Percentiles rank a stretch among this genome's conserved stretches.
These are phyloP conservation scores for Trametes coccinea DNA, from an alignment of 768 basidiomycete species.

Conservation along the genomic window DNA sequence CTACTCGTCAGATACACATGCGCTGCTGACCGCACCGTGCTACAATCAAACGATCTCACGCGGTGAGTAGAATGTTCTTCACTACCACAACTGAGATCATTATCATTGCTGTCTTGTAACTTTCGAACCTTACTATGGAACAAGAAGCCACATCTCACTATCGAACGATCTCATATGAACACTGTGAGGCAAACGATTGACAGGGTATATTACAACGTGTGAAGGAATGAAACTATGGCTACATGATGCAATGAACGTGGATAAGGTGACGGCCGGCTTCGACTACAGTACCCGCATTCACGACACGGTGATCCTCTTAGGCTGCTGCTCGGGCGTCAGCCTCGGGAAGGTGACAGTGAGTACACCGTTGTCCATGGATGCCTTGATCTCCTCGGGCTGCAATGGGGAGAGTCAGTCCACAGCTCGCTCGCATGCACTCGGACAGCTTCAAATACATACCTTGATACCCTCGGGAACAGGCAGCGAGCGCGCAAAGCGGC, in stretches of 20 bases:
- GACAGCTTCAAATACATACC: constrained; percentile 7
- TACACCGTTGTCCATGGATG: constrained; percentile 30
- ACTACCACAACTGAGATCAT: no score
- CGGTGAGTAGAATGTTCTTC: no score
- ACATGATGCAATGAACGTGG: neutral
- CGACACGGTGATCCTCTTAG: constrained; percentile 31
- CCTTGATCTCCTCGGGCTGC: constrained; percentile 32
- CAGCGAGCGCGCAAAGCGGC: constrained; percentile 32
- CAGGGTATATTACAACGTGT: no score
- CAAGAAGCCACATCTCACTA: no score
- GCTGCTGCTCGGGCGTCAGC: constrained; percentile 25
- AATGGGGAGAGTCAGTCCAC: neutral
- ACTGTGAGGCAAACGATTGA: no score
- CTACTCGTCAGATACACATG: no score
- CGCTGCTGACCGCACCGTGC: no score
- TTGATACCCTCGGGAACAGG: constrained; percentile 18
- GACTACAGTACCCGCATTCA: constrained; percentile 19
- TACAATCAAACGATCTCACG: no score
- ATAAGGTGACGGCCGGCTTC: neutral
- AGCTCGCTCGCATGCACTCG: no score
- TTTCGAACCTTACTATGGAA: no score
- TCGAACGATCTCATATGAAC: no score
- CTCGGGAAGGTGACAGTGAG: constrained; percentile 32
- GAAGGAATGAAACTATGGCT: neutral
- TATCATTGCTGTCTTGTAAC: no score